phyloP scores from a whole-genome alignment of 352 stramenopile species.

The Globisporangium nodosum region DNA sequence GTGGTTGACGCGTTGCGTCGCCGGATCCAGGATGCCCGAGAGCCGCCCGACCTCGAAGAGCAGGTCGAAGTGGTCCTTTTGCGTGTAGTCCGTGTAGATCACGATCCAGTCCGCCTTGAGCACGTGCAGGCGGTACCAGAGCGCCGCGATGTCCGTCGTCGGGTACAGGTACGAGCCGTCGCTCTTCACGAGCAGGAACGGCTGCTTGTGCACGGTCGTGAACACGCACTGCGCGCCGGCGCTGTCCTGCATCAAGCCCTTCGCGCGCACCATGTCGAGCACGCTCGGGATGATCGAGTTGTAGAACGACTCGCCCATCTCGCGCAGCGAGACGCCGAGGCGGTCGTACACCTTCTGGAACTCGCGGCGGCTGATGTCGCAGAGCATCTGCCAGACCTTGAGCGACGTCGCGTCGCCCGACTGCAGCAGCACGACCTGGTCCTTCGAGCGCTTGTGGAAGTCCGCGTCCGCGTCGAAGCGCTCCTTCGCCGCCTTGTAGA shows the following conservation, averaged over 20 bases:
- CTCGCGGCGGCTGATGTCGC: slow-evolving; percentile 78
- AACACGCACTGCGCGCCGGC: slow-evolving; percentile 90
- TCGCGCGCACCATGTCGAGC: slow-evolving; percentile 86
- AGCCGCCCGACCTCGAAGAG: slow-evolving; percentile 79
- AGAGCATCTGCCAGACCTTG: slow-evolving; percentile 80
- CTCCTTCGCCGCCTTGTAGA: slow-evolving; percentile 90
- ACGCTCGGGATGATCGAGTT: slow-evolving; percentile 81
- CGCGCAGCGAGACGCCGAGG: slow-evolving; percentile 61
- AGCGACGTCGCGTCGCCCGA: slow-evolving; percentile 83
- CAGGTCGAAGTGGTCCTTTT: slow-evolving; percentile 85
- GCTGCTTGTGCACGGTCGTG: slow-evolving; percentile 87
- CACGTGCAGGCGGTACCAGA: slow-evolving; percentile 84
- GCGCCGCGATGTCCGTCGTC: slow-evolving; percentile 80
- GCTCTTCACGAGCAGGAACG: slow-evolving; percentile 83
- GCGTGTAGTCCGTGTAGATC: slow-evolving; percentile 87
- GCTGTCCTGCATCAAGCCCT: slow-evolving; percentile 87
- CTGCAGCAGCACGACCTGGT: slow-evolving; percentile 98
- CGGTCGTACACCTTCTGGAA: slow-evolving; percentile 87
- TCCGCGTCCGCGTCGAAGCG: slow-evolving; percentile 95
- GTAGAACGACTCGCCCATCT: slow-evolving; percentile 87
- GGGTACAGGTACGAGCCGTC: slow-evolving; percentile 84
- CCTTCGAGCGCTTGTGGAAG: slow-evolving; percentile 96
- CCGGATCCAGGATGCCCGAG: slow-evolving; percentile 69
- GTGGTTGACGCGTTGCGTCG: slow-evolving; percentile 81
- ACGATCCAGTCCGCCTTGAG: slow-evolving; percentile 78